These are phyloP conservation scores for thale cress (Arabidopsis thaliana) DNA, from an alignment of 345 rosid species.

Conservation along the genomic window TAIR10.1 NC_003075.7:15308501-15309000, in stretches of 20 bases:
- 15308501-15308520: conserved; percentile 37
- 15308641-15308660: conserved; percentile 37
- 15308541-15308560: too few species aligned
- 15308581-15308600: conserved; percentile 48
- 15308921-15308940: not conserved
- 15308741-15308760: conserved; percentile 59
- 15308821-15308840: not conserved
- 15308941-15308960: too few species aligned
- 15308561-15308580: conserved; percentile 8
- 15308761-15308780: conserved; percentile 51
- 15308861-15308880: not conserved
- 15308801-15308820: not conserved
- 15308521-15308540: conserved; percentile 39
- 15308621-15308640: conserved; percentile 32
- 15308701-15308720: conserved; percentile 47
- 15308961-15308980: not conserved
- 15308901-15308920: conserved; percentile 11
- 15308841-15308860: not conserved
- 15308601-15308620: conserved; percentile 39
- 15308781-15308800: conserved; percentile 64
- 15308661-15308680: conserved; percentile 55
- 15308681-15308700: conserved; percentile 60
- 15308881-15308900: not conserved
- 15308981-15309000: not conserved
- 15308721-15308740: conserved; percentile 59